Percentiles rank a stretch among this genome's conserved stretches.
phyloP scores from a whole-genome alignment of 768 basidiomycete genomes.

The Cystofilobasidium macerans region DNA sequence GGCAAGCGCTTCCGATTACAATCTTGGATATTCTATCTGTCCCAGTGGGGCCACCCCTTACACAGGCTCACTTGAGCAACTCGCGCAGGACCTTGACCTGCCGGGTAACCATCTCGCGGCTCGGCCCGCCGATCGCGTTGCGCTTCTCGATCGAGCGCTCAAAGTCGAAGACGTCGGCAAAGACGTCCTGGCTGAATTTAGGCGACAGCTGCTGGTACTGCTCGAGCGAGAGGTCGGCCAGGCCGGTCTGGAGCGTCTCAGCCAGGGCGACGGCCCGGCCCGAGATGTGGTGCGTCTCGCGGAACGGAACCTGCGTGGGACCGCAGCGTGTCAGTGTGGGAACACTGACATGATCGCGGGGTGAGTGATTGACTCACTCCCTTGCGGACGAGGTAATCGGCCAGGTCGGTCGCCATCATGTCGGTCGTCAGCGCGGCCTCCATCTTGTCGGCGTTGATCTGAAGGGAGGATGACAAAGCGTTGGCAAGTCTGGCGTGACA shows the following conservation, averaged over 20 bases:
- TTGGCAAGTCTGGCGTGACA: too few species aligned
- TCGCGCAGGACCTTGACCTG: constrained; percentile 66
- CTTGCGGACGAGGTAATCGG: constrained; percentile 96
- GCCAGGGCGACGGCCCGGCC: constrained; percentile 92
- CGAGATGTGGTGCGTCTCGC: constrained; percentile 96
- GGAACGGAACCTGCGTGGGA: constrained; percentile 71
- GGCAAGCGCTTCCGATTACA: too few species aligned
- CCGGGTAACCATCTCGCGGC: constrained; percentile 66
- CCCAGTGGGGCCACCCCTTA: too few species aligned
- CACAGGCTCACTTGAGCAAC: too few species aligned
- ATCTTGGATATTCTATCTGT: too few species aligned
- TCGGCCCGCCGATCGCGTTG: constrained; percentile 84
- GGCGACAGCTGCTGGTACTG: constrained; percentile 67
- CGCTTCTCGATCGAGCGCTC: constrained; percentile 89
- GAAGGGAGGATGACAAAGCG: too few species aligned
- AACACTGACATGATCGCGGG: not conserved
- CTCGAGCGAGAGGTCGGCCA: constrained; percentile 65
- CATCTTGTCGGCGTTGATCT: constrained; percentile 91
- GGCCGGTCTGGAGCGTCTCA: constrained; percentile 65
- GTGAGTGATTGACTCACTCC: constrained; percentile 56
- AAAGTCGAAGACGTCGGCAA: constrained; percentile 71
- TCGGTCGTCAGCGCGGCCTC: constrained; percentile 83
- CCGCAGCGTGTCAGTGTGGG: not conserved
- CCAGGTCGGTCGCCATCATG: constrained; percentile 94
- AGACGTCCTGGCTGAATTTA: constrained; percentile 71